These are phyloP conservation scores for Pittosporum tobira DNA, from an alignment of 129 eudicot genomes.

Conservation along the genomic window DNA sequence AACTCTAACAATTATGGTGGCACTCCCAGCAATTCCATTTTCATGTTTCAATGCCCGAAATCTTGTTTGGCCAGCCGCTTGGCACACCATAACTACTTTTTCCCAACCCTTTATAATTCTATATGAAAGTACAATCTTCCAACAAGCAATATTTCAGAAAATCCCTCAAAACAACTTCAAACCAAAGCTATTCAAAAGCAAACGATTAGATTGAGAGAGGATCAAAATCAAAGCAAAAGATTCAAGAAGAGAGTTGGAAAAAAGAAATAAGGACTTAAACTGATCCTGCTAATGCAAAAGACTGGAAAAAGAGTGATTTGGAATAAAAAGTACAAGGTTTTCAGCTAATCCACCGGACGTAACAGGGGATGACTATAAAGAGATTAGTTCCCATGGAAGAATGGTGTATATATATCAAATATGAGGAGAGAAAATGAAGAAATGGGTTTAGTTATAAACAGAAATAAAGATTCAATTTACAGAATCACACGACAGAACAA, in stretches of 20 bases:
- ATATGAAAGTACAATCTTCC: conserved; percentile 15
- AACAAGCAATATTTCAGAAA: conserved; percentile 13
- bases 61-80: conserved; percentile 93
- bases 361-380: conserved; percentile 75
- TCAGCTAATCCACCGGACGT: conserved; percentile 89
- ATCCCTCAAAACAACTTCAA: neutral
- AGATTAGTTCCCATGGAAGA: conserved; percentile 67
- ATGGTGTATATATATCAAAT: conserved; percentile 6
- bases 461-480: conserved; percentile 21
- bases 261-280: neutral
- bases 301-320: neutral
- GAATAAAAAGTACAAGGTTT: neutral
- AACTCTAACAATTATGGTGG: conserved; percentile 93
- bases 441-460: neutral
- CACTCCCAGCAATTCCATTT: conserved; percentile 77
- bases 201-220: neutral
- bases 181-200: neutral
- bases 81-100: conserved; percentile 95
- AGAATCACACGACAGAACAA: conserved; percentile 91
- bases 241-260: neutral
- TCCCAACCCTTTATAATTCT: conserved; percentile 29
- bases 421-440: neutral
- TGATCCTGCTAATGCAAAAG: neutral
- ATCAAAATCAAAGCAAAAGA: neutral
- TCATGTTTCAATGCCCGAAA: conserved; percentile 92